These are phyloP conservation scores for Aspergillus fischeri DNA, from an alignment of 2,329 filamentous ascomycete genomes.

Conservation along the genomic window DNA sequence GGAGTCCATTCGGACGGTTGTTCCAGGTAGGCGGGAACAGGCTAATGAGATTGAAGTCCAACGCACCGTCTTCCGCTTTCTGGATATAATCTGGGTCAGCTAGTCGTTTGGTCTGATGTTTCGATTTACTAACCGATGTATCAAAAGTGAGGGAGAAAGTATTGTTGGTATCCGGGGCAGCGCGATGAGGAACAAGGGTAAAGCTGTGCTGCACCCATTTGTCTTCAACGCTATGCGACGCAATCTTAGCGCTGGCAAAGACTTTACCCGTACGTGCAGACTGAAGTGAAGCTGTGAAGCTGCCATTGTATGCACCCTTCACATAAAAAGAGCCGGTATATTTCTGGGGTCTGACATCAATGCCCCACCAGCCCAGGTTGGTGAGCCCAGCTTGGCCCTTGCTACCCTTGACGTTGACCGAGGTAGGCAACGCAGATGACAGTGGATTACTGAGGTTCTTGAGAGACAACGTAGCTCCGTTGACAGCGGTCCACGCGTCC, in stretches of 20 bases:
- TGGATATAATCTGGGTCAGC: conserved; percentile 3
- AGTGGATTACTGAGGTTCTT: conserved; percentile 39
- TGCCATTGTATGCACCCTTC: conserved; percentile 32
- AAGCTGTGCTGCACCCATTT: conserved; percentile 41
- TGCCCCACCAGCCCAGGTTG: conserved; percentile 52
- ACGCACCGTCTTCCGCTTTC: conserved; percentile 35
- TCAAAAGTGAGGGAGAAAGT: conserved; percentile 51
- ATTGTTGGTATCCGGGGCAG: conserved; percentile 43
- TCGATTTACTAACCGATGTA: conserved; percentile 24
- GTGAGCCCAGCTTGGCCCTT: conserved; percentile 44
- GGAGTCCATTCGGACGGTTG: conserved; percentile 48
- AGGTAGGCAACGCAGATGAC: conserved; percentile 43
- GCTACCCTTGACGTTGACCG: conserved; percentile 39
- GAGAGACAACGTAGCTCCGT: conserved; percentile 28
- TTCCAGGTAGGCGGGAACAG: conserved; percentile 55
- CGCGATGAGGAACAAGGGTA: conserved; percentile 18
- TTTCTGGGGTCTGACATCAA: conserved; percentile 45
- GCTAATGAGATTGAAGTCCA: conserved; percentile 52
- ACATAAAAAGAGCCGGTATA: conserved; percentile 52
- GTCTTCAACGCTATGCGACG: conserved; percentile 36
- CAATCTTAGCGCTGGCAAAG: conserved; percentile 26
- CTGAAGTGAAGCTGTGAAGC: conserved; percentile 35
- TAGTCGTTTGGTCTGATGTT: not conserved
- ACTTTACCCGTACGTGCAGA: conserved; percentile 37
- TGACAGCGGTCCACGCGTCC: conserved; percentile 30